A percentile compares a stretch with the other conserved stretches of the same genome.
phyloP scores from a whole-genome alignment of 352 stramenopile species.

The Globisporangium carolinianum region DNA sequence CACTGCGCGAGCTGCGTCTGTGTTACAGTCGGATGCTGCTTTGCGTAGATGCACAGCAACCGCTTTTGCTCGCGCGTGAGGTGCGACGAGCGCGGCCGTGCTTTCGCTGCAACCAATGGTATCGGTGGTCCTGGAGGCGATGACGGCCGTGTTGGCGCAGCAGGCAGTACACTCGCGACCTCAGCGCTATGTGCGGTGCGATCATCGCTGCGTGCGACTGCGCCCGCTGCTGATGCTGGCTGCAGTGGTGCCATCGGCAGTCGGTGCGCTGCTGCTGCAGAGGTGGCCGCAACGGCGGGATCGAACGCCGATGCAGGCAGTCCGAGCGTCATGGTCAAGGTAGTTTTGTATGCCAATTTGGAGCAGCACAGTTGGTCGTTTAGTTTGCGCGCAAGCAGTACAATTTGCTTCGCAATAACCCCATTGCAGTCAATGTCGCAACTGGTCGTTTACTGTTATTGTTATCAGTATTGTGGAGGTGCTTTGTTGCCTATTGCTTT shows the following conservation, averaged over 20 bases:
- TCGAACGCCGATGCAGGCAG: neutral
- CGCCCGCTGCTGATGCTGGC: neutral
- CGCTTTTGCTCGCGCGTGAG: slow-evolving; percentile 17
- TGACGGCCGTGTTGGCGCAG: neutral
- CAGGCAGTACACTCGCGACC: neutral
- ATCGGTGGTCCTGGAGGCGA: neutral
- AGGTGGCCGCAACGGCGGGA: neutral
- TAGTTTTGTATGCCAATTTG: too few relatives aligned
- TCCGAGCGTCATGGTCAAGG: neutral
- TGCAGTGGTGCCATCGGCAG: neutral
- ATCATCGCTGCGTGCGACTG: neutral
- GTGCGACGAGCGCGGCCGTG: neutral
- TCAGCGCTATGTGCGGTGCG: neutral
- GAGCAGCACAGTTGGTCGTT: too few relatives aligned
- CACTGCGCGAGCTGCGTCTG: slow-evolving; percentile 69
- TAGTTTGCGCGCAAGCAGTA: too few relatives aligned
- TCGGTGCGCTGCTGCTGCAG: neutral
- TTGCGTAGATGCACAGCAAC: slow-evolving; percentile 29
- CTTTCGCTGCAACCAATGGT: neutral
- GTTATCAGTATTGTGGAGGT: too few relatives aligned
- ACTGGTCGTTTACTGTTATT: too few relatives aligned
- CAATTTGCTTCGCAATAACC: too few relatives aligned
- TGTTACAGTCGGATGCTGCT: slow-evolving; percentile 56
- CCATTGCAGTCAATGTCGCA: too few relatives aligned
- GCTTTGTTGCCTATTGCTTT: too few relatives aligned